Evolutionary conservation across 2,329 filamentous ascomycete species (phyloP), one percentile per base, ranked within the genome.

Genomic region (Xylariaceae sp.): DNA sequence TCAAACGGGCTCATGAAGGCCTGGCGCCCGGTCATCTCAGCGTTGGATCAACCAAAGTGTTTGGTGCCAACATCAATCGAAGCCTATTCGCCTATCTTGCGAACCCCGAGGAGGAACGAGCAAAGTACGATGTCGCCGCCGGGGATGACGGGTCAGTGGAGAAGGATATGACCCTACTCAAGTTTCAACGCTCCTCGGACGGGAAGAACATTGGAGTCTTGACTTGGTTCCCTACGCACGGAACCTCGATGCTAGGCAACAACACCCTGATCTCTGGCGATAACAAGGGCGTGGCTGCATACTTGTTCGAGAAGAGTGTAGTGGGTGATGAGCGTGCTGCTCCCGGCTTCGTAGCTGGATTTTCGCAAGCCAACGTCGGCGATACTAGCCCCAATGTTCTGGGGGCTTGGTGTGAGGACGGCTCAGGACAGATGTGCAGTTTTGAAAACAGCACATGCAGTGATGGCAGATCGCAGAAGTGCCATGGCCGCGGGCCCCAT

Each of bases 231-330:
- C 84, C 92, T 2, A 88, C 92, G 0, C 92, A 97, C 68, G 92
- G 92, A 44, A 97, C 92, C 0, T 95, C 90, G 0, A 82, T 96
- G 71, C 83, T 92, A 21, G 87, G 88, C 51, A 96, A 96, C 72
- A 96, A 96, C 71, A 96, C 91, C 0, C 78, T 96, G 13, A 83
- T 94, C 47, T 86, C 91, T 2, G 92, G 89, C n/a, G 92, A 97
- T 70, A 97, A 97, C 75, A 97, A 97, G 73, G 92, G 92, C 12
- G 89, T 96, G 6, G 92, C 92, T 2, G 88, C 92, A 0, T 87
- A 87, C 67, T 75, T 96, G 12, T 86, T 96, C 49, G 92, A 97
- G 68, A 80, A 87, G 60, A 84, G 81, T 48, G 77, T 87, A 46
- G 68, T 73, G 2, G 71, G 70, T n/a, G 76, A 82, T 16, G 66